These are phyloP conservation scores for Pseudogymnoascus sp. DNA, from an alignment of 2,329 filamentous ascomycete genomes.

Conservation along the genomic window DNA sequence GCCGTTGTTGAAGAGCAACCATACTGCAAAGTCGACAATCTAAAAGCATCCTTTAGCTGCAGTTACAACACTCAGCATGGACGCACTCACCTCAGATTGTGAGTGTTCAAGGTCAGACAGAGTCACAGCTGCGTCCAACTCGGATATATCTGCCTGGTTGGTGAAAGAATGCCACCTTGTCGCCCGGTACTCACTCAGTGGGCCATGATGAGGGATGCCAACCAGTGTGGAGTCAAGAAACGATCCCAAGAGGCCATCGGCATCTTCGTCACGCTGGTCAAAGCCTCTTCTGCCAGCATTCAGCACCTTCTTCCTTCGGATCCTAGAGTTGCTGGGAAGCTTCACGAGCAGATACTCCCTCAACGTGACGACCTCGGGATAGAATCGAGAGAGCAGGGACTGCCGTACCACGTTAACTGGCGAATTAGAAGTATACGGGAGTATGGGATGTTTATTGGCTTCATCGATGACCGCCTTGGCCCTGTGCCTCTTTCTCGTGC, in stretches of 20 bases:
- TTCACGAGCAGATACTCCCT: constrained; percentile 60
- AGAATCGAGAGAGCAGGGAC: constrained; percentile 60
- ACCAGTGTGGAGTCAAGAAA: constrained; percentile 28
- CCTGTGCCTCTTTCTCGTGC: constrained; percentile 34
- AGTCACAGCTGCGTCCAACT: not conserved
- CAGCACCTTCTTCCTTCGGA: constrained; percentile 49
- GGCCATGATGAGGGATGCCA: constrained; percentile 18
- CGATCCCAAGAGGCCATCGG: constrained; percentile 13
- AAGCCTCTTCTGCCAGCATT: constrained; percentile 26
- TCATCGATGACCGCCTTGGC: constrained; percentile 16
- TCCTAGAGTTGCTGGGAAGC: constrained; percentile 57
- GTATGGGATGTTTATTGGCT: constrained; percentile 25
- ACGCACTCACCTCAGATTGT: constrained; percentile 14
- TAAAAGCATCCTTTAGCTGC: constrained; percentile 29
- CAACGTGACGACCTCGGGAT: constrained; percentile 55
- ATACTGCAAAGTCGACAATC: constrained; percentile 71
- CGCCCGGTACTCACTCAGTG: not conserved
- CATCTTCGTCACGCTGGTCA: not conserved
- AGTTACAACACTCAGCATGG: not conserved
- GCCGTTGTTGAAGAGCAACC: constrained; percentile 60
- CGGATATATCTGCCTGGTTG: not conserved
- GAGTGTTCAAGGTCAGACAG: not conserved
- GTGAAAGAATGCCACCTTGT: not conserved
- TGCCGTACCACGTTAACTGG: constrained; percentile 35
- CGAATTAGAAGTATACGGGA: constrained; percentile 11